Evolutionary conservation across 345 rosid species (phyloP).

Genomic region (Eucalyptus regnans): DNA sequence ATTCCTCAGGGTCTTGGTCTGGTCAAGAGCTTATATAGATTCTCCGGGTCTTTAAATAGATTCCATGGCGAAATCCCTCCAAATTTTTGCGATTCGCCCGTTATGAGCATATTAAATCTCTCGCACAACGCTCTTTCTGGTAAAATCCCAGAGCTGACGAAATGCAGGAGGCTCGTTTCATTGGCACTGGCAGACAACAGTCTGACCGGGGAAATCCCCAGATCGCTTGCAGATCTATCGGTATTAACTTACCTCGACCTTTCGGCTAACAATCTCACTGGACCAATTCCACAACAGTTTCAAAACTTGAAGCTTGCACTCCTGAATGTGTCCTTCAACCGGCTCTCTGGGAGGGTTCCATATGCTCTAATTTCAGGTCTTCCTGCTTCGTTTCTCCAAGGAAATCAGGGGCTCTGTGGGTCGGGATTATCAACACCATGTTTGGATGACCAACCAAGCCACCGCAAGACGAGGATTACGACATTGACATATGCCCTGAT

Average conservation of each 20-base stretch:
- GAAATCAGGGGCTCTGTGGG: conserved; percentile 82
- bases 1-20: conserved; percentile 69
- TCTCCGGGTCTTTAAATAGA: conserved; percentile 65
- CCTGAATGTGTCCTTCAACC: conserved; percentile 77
- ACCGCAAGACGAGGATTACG: conserved; percentile 19
- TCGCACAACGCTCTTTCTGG: conserved; percentile 69
- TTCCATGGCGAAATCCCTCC: conserved; percentile 63
- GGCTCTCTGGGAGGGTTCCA: conserved; percentile 66
- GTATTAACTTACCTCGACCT: conserved; percentile 91
- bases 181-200: conserved; percentile 68
- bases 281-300: conserved; percentile 64
- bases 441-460: conserved; percentile 21
- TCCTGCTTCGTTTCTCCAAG: conserved; percentile 86
- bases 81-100: conserved; percentile 82
- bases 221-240: conserved; percentile 65
- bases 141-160: conserved; percentile 64
- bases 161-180: conserved; percentile 81
- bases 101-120: conserved; percentile 76
- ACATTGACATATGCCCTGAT: conserved; percentile 41
- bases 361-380: conserved; percentile 65
- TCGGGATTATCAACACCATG: conserved; percentile 64
- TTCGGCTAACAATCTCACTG: conserved; percentile 70
- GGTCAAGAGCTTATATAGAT: conserved; percentile 76
- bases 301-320: conserved; percentile 88
- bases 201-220: conserved; percentile 52